These are phyloP conservation scores for Zygosaccharomyces bailii DNA, from an alignment of 805 yeast species.

Conservation along the genomic window DNA sequence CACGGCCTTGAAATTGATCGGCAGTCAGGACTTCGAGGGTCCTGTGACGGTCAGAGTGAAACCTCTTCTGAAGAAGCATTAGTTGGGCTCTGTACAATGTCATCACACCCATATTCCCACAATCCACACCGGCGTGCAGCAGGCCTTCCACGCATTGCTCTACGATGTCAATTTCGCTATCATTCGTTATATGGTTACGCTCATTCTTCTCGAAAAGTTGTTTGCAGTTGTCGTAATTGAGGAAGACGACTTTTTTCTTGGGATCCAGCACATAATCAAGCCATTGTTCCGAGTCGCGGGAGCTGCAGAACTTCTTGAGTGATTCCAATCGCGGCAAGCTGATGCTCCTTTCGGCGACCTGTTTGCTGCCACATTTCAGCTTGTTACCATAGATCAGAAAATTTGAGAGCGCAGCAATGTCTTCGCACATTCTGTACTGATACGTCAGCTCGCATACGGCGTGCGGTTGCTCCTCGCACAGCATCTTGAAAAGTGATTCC, in stretches of 20 bases:
- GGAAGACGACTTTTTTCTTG: constrained; percentile 61
- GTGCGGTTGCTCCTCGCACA: constrained; percentile 70
- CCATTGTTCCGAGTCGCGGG: constrained; percentile 42
- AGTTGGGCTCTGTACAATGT: constrained; percentile 85
- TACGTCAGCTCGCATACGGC: constrained; percentile 71
- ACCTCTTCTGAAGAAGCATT: constrained; percentile 39
- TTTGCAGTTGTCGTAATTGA: constrained; percentile 61
- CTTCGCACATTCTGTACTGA: constrained; percentile 92
- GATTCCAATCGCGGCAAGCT: constrained; percentile 42
- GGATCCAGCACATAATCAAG: constrained; percentile 52
- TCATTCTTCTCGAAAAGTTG: constrained; percentile 51
- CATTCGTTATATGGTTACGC: constrained; percentile 71
- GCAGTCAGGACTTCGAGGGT: constrained; percentile 83
- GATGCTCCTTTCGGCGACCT: constrained; percentile 59
- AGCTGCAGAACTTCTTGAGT: constrained; percentile 10
- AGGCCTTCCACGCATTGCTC: constrained; percentile 59
- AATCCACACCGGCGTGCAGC: constrained; percentile 54
- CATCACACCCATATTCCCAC: constrained; percentile 74
- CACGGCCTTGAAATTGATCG: constrained; percentile 94
- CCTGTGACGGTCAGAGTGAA: constrained; percentile 27
- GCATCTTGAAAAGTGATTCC: constrained; percentile 67
- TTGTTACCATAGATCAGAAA: constrained; percentile 70
- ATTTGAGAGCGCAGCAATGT: constrained; percentile 81
- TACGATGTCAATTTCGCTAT: constrained; percentile 65
- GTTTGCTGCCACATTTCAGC: constrained; percentile 67